Base-by-base conservation (phyloP, 306 rosid genomes). In the Casuarina equisetifolia region DNA sequence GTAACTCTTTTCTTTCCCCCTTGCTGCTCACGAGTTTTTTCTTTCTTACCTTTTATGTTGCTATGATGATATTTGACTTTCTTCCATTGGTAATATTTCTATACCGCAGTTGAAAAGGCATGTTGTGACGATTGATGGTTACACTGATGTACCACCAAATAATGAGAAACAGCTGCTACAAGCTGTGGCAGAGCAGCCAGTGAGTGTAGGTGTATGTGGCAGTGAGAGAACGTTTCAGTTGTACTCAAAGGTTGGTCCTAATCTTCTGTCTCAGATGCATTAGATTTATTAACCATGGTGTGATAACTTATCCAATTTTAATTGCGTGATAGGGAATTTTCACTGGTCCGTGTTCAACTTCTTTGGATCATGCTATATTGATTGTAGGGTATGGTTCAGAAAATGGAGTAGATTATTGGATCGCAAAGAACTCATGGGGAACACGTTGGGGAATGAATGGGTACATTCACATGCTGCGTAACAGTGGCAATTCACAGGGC, bases 351-450 rank as follows among this genome's bases (percentile, higher is more conserved):
- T 94, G 97, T 85, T 90, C 98, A 61, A 86, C 90, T 76, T 70
- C 88, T 74, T 74, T 94, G 85, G 92, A 94, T 82, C 98, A 94
- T 69, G 97, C 97, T 3, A 97, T 94, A 78, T 82, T 94, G 87
- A 89, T 94, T 43, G 95, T 94, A 62, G 98, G 98, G 70, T 92
- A 92, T 80, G 93, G 91, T 70, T 89, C 97, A 32, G 85, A 89
- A 77, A 86, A 90, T 73, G 98, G 98, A 71, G 80, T 76, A 70
- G 95, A 94, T 74, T 92, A 90, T 76, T 94, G 98, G 97, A 94
- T 94, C 76, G 86, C 89, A 19, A 94, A 94, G 80, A 94, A 94
- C 67, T 94, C 98, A 0, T 92, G 98, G 97, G 98, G 97, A 36
- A 81, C 51, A 19, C 9, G 32, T 40, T 94, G 98, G 98, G 98